Evolutionary conservation across 768 basidiomycete species (phyloP).

Genomic region (Strobilomyces echinocephalus): DNA sequence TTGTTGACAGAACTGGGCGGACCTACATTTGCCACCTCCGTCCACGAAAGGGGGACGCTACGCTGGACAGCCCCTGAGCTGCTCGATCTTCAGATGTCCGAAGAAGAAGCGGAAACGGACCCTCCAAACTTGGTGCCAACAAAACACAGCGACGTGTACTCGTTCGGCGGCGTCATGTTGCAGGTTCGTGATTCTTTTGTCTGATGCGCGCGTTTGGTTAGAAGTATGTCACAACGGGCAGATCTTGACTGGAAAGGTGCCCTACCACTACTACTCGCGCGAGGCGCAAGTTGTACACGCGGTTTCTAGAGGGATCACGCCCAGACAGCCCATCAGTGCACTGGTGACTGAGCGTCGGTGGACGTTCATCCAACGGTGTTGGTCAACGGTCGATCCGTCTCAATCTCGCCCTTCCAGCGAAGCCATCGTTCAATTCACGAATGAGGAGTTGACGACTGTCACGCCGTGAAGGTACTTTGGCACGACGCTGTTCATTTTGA

Average conservation of each 20-base stretch:
- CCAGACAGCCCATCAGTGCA: conserved; percentile 2
- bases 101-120: conserved; percentile 11
- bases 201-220: no score
- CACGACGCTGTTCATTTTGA: not conserved
- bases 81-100: conserved; percentile 22
- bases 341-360: conserved; percentile 9
- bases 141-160: conserved; percentile 15
- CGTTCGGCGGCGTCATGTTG: conserved; percentile 30
- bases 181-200: conserved; percentile 8
- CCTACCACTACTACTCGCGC: conserved; percentile 10
- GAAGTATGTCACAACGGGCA: not conserved
- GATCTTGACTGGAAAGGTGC: conserved; percentile 12
- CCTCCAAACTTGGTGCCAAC: conserved; percentile 1
- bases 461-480: not conserved
- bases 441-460: not conserved
- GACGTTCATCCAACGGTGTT: conserved; percentile 10
- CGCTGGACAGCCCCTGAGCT: conserved; percentile 24
- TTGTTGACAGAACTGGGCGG: conserved; percentile 37
- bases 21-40: conserved; percentile 32
- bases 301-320: conserved; percentile 11
- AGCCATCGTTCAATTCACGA: conserved; percentile 23
- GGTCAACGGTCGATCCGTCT: conserved; percentile 22
- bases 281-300: conserved; percentile 11
- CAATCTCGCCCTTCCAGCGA: conserved; percentile 27
- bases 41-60: conserved; percentile 32